Percentiles rank a stretch among this genome's conserved stretches.
phyloP scores from a whole-genome alignment of 1,284 basidiomycete genomes.

The Inonotus obliquus region DNA sequence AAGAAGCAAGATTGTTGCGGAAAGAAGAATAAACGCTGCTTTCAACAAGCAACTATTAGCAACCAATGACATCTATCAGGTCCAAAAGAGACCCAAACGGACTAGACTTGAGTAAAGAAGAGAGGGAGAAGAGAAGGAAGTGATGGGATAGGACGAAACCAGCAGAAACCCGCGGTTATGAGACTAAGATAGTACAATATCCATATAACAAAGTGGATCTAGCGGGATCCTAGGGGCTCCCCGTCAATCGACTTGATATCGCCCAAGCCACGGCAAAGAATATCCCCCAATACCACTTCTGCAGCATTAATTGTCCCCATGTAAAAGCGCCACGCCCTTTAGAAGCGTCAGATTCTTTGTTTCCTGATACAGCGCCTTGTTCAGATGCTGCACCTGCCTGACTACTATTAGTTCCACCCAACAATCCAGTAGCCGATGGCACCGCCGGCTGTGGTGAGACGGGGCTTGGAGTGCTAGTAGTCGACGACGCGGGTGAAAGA shows the following conservation, averaged over 20 bases:
- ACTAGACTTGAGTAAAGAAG: background rate
- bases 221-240: constrained; percentile 20
- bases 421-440: background rate
- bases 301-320: constrained; percentile 67
- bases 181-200: background rate
- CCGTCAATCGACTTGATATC: constrained; percentile 58
- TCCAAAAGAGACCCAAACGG: background rate
- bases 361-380: constrained; percentile 18
- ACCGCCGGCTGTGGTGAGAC: constrained; percentile 3
- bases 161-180: background rate
- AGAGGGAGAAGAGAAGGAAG: background rate
- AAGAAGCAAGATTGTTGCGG: background rate
- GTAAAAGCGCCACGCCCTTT: constrained; percentile 42
- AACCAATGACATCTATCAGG: background rate
- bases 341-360: constrained; percentile 19
- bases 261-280: constrained; percentile 70
- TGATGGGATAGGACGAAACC: background rate
- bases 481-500: constrained; percentile 23
- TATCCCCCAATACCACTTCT: constrained; percentile 80
- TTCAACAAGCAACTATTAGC: background rate
- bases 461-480: constrained; percentile 20
- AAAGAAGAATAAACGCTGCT: background rate
- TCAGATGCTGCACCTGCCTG: constrained; percentile 20
- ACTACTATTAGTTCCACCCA: background rate
- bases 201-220: background rate